Conservation (phyloP, 495 filamentous ascomycete species). For the Lasiosphaeria miniovina region DNA sequence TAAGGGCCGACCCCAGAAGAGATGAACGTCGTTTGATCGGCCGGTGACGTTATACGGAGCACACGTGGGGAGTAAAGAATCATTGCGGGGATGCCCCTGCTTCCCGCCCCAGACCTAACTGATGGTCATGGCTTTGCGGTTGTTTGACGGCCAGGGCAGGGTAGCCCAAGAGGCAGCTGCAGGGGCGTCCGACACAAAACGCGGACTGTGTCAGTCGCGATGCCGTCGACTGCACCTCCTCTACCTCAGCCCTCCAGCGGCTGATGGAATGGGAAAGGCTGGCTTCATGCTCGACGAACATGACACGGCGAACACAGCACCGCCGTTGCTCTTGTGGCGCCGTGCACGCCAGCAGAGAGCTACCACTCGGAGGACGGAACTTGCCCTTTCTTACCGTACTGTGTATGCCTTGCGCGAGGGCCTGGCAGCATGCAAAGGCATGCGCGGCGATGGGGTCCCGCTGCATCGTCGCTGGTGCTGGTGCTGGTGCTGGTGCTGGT, state of each 20-base stretch:
- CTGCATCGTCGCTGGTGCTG: not conserved
- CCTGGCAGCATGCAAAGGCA: slow-evolving; percentile 6
- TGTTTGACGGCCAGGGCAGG: slow-evolving; percentile 14
- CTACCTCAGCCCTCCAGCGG: slow-evolving; percentile 14
- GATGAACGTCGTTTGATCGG: slow-evolving; percentile 31
- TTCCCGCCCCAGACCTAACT: slow-evolving; percentile 14
- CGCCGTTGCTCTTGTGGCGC: slow-evolving; percentile 4
- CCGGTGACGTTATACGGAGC: slow-evolving; percentile 26
- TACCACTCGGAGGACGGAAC: slow-evolving; percentile 16
- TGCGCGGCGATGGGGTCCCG: not conserved
- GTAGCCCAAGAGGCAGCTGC: slow-evolving; percentile 19
- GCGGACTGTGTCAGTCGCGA: slow-evolving; percentile 30
- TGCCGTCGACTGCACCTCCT: slow-evolving; percentile 15
- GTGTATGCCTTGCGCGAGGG: too few relatives aligned
- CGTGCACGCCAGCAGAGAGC: not conserved
- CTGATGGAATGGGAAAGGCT: slow-evolving; percentile 12
- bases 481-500: slow-evolving; percentile 1
- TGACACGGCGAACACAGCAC: slow-evolving; percentile 3
- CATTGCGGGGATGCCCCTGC: slow-evolving; percentile 34
- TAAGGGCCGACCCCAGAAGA: slow-evolving; percentile 17
- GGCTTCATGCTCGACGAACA: slow-evolving; percentile 10
- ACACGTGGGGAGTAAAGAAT: slow-evolving; percentile 14
- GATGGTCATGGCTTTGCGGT: slow-evolving; percentile 20
- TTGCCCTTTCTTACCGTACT: slow-evolving; percentile 6
- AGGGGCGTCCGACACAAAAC: slow-evolving; percentile 31